Evolutionary conservation across 2,329 filamentous ascomycete species (phyloP), one percentile per base, ranked within the genome.

Genomic region (Aureobasidium vineae): DNA sequence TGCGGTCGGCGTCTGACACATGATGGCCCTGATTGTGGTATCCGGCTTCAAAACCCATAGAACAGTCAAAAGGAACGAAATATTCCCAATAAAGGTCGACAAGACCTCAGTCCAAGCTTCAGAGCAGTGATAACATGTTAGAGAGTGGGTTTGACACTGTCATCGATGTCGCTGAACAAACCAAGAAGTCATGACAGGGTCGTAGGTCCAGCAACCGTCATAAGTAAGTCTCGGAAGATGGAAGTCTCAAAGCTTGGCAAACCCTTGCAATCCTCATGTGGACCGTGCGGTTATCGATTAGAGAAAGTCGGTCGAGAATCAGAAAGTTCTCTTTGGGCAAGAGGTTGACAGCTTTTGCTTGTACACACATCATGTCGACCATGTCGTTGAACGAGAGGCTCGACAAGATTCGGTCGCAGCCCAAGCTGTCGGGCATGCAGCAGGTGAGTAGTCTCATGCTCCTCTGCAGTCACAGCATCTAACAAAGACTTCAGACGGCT

Each of bases 391-490:
- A 90, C 77, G 94, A 97, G 83, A 96, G 92, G 83, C 87, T 99
- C 77, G 91, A 94, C 82, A 97, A 96, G 86, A 97, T 98, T 79
- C 91, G 95, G 80, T 95, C 80, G 71, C 79, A 91, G 76, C 95
- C 95, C 66, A 97, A 96, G 79, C 87, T 97, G 74, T 91, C 98
- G 79, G 97, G 91, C 77, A 93, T 97, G 81, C 88, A 96, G 78
- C 92, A 93, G 85, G 64, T 66, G 41, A 57, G 50, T 7, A 40
- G 3, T 8, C 13, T 1, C 26, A 38, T 28, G 7, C 40, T 31
- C 1, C 16, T n/a, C 4, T 16, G 16, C 19, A 1, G n/a, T 8
- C 7, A 8, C 45, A 16, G 4, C 15, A 31, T 15, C 47, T 56
- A 11, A 56, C 41, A 19, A n/a, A 2, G 8, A 43, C 21, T 21